Conservation (phyloP, 2,329 filamentous ascomycete genomes). For the Bipolaris cookei region DNA sequence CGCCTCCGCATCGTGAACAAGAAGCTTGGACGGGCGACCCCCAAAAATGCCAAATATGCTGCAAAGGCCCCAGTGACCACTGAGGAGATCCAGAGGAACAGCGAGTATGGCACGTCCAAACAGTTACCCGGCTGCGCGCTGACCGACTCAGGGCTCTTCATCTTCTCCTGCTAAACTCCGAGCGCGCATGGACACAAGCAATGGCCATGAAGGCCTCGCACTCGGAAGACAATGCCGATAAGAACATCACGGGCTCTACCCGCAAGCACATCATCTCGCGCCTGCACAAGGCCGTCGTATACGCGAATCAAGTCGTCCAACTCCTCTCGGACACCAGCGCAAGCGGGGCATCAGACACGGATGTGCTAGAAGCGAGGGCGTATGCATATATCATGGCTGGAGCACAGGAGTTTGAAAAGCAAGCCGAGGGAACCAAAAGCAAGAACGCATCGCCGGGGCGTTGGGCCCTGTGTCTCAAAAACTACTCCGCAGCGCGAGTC, state of each 20-base stretch:
- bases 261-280: conserved; percentile 89
- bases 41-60: conserved; percentile 84
- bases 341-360: conserved; percentile 71
- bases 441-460: conserved; percentile 53
- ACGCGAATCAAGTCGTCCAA: conserved; percentile 71
- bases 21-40: conserved; percentile 82
- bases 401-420: conserved; percentile 83
- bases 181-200: conserved; percentile 92
- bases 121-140: not conserved
- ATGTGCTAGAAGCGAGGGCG: conserved; percentile 83
- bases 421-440: conserved; percentile 56
- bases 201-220: conserved; percentile 92
- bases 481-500: conserved; percentile 77
- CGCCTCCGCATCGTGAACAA: conserved; percentile 82
- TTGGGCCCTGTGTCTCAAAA: conserved; percentile 79
- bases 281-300: conserved; percentile 76
- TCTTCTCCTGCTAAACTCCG: conserved; percentile 82
- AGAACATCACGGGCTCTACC: conserved; percentile 78
- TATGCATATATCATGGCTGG: conserved; percentile 81
- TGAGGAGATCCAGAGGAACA: conserved; percentile 74
- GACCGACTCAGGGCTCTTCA: conserved; percentile 33
- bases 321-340: conserved; percentile 67
- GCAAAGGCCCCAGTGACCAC: conserved; percentile 73
- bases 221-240: conserved; percentile 72
- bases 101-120: conserved; percentile 65